Evolutionary conservation across 2,329 filamentous ascomycete species (phyloP).

Genomic region (Exophiala dermatitidis): DNA sequence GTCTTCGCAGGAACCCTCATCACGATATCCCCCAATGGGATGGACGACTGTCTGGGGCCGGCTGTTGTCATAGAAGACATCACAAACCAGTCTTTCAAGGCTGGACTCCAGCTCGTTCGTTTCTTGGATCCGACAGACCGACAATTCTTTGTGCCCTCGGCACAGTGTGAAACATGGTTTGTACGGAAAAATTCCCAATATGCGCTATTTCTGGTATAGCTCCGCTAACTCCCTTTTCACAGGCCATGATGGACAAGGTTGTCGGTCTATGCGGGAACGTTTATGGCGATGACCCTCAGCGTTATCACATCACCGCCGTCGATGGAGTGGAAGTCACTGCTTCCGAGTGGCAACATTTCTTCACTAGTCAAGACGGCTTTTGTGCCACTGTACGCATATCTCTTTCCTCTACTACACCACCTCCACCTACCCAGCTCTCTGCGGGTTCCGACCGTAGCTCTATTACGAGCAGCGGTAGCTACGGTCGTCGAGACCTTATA

Average conservation of each 20-base stretch:
- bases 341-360: conserved; percentile 6
- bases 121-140: neutral
- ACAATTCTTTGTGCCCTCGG: neutral
- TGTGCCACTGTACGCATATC: neutral
- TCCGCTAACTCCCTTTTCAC: neutral
- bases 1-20: neutral
- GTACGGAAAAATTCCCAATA: neutral
- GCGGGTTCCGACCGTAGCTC: neutral
- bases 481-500: neutral
- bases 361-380: neutral
- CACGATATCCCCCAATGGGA: neutral
- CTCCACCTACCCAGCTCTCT: neutral
- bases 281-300: neutral
- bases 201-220: neutral
- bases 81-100: neutral
- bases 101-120: neutral
- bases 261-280: neutral
- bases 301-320: conserved; percentile 31
- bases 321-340: conserved; percentile 32
- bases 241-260: neutral
- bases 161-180: conserved; percentile 2
- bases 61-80: neutral
- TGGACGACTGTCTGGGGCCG: neutral
- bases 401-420: neutral
- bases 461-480: neutral